Evolutionary conservation across 2,329 filamentous ascomycete species (phyloP).

Genomic region (Fonsecaea erecta): DNA sequence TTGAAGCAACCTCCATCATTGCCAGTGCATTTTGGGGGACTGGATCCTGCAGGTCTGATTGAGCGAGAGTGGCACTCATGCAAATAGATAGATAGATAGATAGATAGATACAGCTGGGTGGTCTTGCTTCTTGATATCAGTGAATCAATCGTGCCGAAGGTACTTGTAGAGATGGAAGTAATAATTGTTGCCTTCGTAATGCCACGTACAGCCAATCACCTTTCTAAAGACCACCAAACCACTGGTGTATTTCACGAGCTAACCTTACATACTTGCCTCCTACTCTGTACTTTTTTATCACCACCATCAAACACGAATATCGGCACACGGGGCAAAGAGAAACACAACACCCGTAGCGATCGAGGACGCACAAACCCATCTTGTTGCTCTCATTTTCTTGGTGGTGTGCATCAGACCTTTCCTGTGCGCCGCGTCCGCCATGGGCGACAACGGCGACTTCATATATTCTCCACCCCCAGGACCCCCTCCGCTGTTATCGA

Average conservation of each 20-base stretch:
- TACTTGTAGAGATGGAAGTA: too few species aligned
- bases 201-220: too few species aligned
- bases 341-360: not conserved
- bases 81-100: too few species aligned
- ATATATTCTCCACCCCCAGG: constrained; percentile 17
- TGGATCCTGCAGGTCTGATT: too few species aligned
- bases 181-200: too few species aligned
- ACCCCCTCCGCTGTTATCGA: constrained; percentile 32
- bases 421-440: not conserved
- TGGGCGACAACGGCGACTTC: constrained; percentile 6
- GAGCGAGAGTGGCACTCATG: too few species aligned
- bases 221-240: too few species aligned
- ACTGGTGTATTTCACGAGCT: not conserved
- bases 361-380: not conserved
- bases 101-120: too few species aligned
- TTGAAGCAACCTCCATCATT: not conserved
- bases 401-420: not conserved
- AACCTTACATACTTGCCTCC: too few species aligned
- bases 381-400: not conserved
- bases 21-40: not conserved
- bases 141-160: too few species aligned
- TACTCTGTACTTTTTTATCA: not conserved
- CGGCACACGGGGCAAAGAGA: not conserved
- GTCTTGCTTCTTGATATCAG: too few species aligned
- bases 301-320: not conserved